A percentile compares a stretch with the other conserved stretches of the same genome.
phyloP scores from a whole-genome alignment of 2,329 filamentous ascomycete genomes.

The Zymoseptoria passerinii region DNA sequence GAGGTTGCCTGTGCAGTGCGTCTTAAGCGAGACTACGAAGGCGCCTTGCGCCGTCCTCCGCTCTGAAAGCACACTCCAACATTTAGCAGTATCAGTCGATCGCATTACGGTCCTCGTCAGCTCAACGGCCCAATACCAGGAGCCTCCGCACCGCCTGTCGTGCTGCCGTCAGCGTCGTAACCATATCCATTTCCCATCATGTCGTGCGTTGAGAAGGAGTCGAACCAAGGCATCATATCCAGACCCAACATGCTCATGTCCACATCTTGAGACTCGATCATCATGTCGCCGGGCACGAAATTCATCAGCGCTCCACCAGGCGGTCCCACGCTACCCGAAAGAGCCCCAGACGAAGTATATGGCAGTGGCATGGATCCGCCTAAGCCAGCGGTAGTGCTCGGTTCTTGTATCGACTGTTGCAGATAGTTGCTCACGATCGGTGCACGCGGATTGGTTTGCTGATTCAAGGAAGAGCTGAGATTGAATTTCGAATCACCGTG shows the following conservation, averaged over 20 bases:
- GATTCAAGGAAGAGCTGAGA: conserved; percentile 39
- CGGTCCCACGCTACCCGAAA: conserved; percentile 1
- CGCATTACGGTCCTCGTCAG: background rate
- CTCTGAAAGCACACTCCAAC: no score
- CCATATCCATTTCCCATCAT: conserved; percentile 11
- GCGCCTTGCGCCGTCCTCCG: no score
- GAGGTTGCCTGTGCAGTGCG: no score
- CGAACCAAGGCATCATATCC: conserved; percentile 67
- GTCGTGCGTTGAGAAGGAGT: conserved; percentile 52
- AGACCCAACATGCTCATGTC: conserved; percentile 62
- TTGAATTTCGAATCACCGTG: conserved; percentile 32
- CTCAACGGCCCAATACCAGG: background rate
- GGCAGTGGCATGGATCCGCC: conserved; percentile 18
- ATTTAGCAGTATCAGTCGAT: background rate
- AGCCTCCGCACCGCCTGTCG: background rate
- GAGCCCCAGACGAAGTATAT: background rate
- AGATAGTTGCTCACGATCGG: conserved; percentile 6
- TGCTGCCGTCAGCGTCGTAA: background rate
- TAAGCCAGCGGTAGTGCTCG: conserved; percentile 12
- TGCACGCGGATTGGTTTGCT: conserved; percentile 14
- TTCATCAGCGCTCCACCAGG: conserved; percentile 10
- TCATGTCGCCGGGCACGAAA: conserved; percentile 45
- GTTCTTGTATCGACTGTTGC: conserved; percentile 4
- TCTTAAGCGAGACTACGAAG: no score
- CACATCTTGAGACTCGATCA: conserved; percentile 69